A percentile compares a stretch with the other conserved stretches of the same genome.
Conservation (phyloP, 352 stramenopile species). For the Elongisporangium anandrum region DNA sequence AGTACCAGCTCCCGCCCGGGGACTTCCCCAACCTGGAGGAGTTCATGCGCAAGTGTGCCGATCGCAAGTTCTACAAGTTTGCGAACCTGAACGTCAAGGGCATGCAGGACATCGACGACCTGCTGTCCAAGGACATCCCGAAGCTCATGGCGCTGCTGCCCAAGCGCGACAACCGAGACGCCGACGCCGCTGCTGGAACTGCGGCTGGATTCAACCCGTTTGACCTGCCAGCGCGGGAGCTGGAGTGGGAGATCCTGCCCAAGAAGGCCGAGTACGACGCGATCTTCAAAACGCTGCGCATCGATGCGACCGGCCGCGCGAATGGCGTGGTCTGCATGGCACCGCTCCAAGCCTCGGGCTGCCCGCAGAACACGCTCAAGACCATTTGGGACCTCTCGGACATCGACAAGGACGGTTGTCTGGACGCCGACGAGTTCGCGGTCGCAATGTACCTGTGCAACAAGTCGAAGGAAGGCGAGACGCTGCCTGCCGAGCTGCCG, state of each 20-base stretch:
- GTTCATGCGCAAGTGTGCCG: constrained; percentile 75
- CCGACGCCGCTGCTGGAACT: constrained; percentile 4
- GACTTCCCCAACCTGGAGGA: constrained; percentile 93
- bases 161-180: constrained; percentile 30
- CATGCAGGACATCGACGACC: constrained; percentile 96
- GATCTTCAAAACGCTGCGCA: constrained; percentile 68
- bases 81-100: constrained; percentile 91
- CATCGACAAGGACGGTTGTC: constrained; percentile 82
- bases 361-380: constrained; percentile 69
- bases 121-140: constrained; percentile 97
- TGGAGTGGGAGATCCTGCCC: constrained; percentile 64
- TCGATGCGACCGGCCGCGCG: constrained; percentile 52
- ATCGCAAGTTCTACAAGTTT: constrained; percentile 92
- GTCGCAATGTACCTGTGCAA: constrained; percentile 87
- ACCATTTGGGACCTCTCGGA: constrained; percentile 90
- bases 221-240: constrained; percentile 8
- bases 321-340: constrained; percentile 73
- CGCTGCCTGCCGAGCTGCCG: constrained; percentile 57
- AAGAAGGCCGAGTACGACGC: constrained; percentile 81
- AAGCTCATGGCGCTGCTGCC: constrained; percentile 84
- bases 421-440: constrained; percentile 90
- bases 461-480: constrained; percentile 67
- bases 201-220: constrained; percentile 26
- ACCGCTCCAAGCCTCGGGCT: constrained; percentile 60
- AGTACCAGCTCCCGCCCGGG: constrained; percentile 94